Evolutionary conservation across 106 monocot species (phyloP).

Genomic region (Apostasia shenzhenica): DNA sequence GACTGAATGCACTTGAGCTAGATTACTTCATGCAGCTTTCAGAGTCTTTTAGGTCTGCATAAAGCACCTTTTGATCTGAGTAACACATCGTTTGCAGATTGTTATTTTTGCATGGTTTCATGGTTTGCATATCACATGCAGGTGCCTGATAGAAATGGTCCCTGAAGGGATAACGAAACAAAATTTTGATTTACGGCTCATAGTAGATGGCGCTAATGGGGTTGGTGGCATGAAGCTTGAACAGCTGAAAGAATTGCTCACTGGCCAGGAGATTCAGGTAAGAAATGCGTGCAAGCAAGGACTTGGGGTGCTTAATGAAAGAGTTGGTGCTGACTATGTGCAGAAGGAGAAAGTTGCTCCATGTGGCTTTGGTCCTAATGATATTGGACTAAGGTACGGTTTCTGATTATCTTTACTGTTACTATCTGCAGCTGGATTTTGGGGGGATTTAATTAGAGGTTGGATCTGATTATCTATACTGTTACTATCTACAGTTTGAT

Average conservation of each 20-base stretch:
- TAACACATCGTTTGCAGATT: background rate
- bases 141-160: constrained; percentile 49
- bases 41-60: constrained; percentile 65
- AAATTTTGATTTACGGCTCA: constrained; percentile 20
- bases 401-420: constrained; percentile 1
- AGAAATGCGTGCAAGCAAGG: constrained; percentile 62
- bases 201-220: constrained; percentile 94
- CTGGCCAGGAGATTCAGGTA: constrained; percentile 48
- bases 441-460: no score
- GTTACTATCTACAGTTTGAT: no score
- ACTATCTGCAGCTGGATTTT: background rate
- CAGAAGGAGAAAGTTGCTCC: constrained; percentile 87
- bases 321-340: constrained; percentile 88
- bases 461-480: no score
- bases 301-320: constrained; percentile 82
- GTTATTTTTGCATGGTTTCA: background rate
- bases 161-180: constrained; percentile 21
- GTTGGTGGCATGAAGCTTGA: constrained; percentile 83
- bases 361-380: constrained; percentile 50
- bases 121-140: constrained; percentile 21
- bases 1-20: constrained; percentile 46
- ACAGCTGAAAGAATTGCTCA: constrained; percentile 41
- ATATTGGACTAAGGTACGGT: constrained; percentile 62
- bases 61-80: background rate
- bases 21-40: constrained; percentile 75